These are phyloP conservation scores for Tubosaeta brunneosetosa DNA, from an alignment of 768 basidiomycete genomes.

Conservation along the genomic window DNA sequence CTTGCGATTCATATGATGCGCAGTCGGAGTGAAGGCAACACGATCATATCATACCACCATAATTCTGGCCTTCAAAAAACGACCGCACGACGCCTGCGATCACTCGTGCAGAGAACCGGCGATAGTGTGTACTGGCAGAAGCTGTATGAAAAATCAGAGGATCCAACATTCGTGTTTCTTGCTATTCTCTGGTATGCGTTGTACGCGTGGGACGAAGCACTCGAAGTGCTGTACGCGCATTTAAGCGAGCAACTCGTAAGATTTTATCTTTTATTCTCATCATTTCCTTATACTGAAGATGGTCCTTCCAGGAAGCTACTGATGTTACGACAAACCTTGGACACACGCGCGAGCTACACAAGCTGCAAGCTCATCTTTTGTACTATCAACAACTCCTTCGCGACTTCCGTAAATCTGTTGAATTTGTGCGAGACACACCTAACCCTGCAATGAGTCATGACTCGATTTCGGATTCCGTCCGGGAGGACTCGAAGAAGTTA, in stretches of 20 bases:
- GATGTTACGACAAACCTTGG: constrained; percentile 35
- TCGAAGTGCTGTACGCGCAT: constrained; percentile 49
- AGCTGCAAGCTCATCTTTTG: constrained; percentile 52
- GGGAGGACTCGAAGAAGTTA: constrained; percentile 3
- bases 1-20: constrained; percentile 40
- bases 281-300: not conserved
- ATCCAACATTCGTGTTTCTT: constrained; percentile 33
- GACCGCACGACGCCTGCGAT: constrained; percentile 25
- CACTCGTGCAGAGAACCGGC: constrained; percentile 30
- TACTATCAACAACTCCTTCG: constrained; percentile 52
- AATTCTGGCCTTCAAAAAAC: constrained; percentile 22
- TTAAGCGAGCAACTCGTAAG: constrained; percentile 43
- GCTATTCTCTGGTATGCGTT: constrained; percentile 54
- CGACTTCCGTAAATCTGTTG: constrained; percentile 49
- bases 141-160: constrained; percentile 27
- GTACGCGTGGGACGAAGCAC: constrained; percentile 59
- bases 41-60: constrained; percentile 36
- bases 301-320: constrained; percentile 37
- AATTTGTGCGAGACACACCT: constrained; percentile 44
- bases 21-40: constrained; percentile 11
- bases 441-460: constrained; percentile 43
- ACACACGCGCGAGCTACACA: constrained; percentile 51
- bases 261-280: not conserved
- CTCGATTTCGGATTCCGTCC: constrained; percentile 7
- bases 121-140: constrained; percentile 37